Evolutionary conservation across 306 rosid species (phyloP), one percentile per base, ranked within the genome.

Genomic region (Dicorynia guianensis): DNA sequence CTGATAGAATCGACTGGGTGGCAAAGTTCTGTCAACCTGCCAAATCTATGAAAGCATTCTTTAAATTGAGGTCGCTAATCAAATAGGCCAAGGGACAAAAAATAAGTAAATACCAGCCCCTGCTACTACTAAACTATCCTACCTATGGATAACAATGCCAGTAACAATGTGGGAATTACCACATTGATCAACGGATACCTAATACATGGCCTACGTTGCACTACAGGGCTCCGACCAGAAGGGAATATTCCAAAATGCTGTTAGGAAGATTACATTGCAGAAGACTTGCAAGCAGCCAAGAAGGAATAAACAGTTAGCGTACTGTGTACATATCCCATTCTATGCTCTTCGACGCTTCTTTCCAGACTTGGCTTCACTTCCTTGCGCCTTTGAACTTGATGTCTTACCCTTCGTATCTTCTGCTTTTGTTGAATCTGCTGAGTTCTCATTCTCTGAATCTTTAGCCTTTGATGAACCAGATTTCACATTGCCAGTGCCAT

Each of bases 291-390:
- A 63, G 57, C 25, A 49, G 56, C 67, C 8, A 6, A 0, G 3
- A 64, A 49, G 58, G 71, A 67, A 73, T 55, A 53, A 43, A 72
- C 18, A 69, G 53, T 0, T 18, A 30, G 44, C 59, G 30, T 2
- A 25, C 30, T 25, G 30, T 25, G 49, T 39, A 42, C 19, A 54
- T 44, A 55, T 85, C 69, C 71, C 61, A 83, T 66, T 76, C 73
- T 91, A 49, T 70, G 40, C 84, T 81, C 93, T 84, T 54, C 76
- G 81, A 50, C 97, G 88, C 75, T 92, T 95, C 89, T 87, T 92
- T 56, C 96, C 98, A 10, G 80, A 53, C 89, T 88, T 94, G 63
- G 55, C 60, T 63, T 75, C 84, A 11, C 67, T 85, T 69, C 82
- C 87, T 59, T 74, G 85, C 25, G 61, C 85, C 79, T 88, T 89